These are phyloP conservation scores for Afroboletus lepidellus DNA, from an alignment of 1,284 basidiomycete genomes.

Conservation along the genomic window DNA sequence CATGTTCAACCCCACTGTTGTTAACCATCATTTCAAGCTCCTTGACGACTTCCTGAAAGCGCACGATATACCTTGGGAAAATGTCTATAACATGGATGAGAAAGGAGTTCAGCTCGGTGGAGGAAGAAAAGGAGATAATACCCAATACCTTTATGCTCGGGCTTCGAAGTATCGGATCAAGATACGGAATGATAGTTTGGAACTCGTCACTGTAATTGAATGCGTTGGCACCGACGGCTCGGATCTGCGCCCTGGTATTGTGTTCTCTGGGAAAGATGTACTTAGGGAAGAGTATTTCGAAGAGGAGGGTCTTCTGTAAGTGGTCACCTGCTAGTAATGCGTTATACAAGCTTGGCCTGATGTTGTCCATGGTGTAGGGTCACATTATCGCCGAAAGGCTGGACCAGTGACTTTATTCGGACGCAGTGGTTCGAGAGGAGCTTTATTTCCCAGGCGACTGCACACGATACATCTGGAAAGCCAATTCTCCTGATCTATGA, in stretches of 20 bases:
- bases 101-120: not conserved
- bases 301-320: not conserved
- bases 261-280: not conserved
- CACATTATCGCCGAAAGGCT: not conserved
- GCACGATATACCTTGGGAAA: not conserved
- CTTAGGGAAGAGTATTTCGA: not conserved
- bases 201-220: not conserved
- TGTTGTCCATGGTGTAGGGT: not conserved
- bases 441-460: not conserved
- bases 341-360: not conserved
- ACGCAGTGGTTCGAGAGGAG: not conserved
- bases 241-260: not conserved
- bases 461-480: not conserved
- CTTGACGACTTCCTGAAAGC: not conserved
- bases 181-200: not conserved
- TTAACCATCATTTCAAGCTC: not conserved
- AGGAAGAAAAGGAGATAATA: not conserved
- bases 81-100: slow-evolving; percentile 2
- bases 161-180: not conserved
- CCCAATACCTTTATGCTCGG: not conserved
- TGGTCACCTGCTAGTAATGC: too few species aligned
- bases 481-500: not conserved
- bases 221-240: not conserved
- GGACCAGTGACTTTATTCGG: not conserved
- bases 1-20: not conserved